Evolutionary conservation across 2,329 filamentous ascomycete species (phyloP), one percentile per base, ranked within the genome.

Genomic region (Penicillium expansum): DNA sequence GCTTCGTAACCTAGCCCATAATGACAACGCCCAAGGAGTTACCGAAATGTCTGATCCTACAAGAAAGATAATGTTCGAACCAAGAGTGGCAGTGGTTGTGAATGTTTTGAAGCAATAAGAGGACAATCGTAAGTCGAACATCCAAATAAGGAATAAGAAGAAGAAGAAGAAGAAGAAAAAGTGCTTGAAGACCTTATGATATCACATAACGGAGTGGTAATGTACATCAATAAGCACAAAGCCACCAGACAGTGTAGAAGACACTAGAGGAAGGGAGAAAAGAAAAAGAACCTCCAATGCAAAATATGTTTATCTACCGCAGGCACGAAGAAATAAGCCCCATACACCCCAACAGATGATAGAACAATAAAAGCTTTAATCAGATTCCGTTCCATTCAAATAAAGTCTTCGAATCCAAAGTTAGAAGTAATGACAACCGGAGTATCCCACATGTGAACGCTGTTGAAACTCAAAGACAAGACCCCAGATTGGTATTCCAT

Each of bases 361-460:
- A 56, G 41, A 37, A 51, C 16, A 24, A 57, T 20, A 41, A 53
- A 35, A 38, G 11, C 18, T 53, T 39, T 29, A 42, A 29, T 20
- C 47, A 48, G 11, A 48, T 59, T 55, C 48, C 42, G 33, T 58
- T 52, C 52, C 53, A 63, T 61, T 56, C 60, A 59, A 52, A 51
- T 51, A 54, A 61, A 42, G 24, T 33, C 37, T 30, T 44, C 13
- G 24, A 42, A 56, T 52, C 45, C 41, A 55, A 51, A 48, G 30
- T 47, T 32, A 43, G 45, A 48, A 58, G 37, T 55, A 56, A 45
- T 56, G 27, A 55, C 32, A 44, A 48, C 43, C 42, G 37, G 44
- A 49, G n/a, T 54, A 29, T 48, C 39, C 35, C 60, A 58, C 47
- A 62, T 62, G 57, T 64, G 37, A 61, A 59, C 61, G 48, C 51